Conservation (phyloP, 768 basidiomycete genomes). For the Mycena vitilis region DNA sequence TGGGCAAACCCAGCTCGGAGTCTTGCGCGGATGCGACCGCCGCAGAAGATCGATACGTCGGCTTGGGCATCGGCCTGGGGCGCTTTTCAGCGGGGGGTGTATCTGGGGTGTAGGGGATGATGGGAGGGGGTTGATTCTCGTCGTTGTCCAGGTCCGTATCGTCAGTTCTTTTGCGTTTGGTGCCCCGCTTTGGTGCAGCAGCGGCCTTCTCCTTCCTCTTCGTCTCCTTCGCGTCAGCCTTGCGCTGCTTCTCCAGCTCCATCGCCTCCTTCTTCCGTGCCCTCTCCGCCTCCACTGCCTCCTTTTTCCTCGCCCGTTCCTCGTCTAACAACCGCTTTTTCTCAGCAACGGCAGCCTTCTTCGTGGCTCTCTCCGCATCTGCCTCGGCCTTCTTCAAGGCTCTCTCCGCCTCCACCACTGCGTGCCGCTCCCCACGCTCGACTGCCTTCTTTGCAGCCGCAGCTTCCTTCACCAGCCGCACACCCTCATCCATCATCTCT, state of each 20-base stretch:
- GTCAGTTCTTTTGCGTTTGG: background rate
- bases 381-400: slow-evolving; percentile 16
- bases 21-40: too few relatives aligned
- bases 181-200: background rate
- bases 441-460: background rate
- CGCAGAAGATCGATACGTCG: background rate
- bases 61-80: background rate
- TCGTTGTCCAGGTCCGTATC: background rate
- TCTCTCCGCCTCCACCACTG: slow-evolving; percentile 15
- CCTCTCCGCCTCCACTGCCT: background rate
- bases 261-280: background rate
- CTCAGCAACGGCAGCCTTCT: background rate
- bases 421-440: background rate
- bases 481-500: background rate
- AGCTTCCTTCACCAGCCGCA: background rate
- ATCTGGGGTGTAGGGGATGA: background rate
- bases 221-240: slow-evolving; percentile 13
- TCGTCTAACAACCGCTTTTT: background rate
- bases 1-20: too few relatives aligned
- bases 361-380: background rate
- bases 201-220: slow-evolving; percentile 16
- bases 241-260: background rate
- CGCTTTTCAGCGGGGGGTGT: background rate
- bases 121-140: background rate
- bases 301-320: background rate